phyloP scores from a whole-genome alignment of 2,329 filamentous ascomycete genomes.

The Elsinoe fawcettii region DNA sequence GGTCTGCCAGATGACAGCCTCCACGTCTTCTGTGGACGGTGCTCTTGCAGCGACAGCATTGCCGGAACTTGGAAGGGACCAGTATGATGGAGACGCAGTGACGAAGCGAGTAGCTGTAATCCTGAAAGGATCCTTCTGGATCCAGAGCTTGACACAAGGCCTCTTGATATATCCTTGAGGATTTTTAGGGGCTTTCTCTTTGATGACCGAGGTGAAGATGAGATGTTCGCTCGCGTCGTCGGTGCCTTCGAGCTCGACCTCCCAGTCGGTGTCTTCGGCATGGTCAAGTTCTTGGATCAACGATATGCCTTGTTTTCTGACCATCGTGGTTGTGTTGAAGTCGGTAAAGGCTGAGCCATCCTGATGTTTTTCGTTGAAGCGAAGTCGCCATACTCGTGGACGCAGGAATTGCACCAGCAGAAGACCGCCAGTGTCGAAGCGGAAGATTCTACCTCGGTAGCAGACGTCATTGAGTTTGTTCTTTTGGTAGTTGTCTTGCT shows the following conservation, averaged over 20 bases:
- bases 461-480: constrained; percentile 10
- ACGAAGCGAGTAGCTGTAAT: constrained; percentile 11
- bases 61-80: background rate
- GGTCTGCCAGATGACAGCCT: constrained; percentile 15
- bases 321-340: constrained; percentile 1
- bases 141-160: constrained; percentile 7
- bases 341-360: background rate
- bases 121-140: constrained; percentile 7
- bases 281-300: constrained; percentile 9
- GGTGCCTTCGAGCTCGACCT: constrained; percentile 5
- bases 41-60: background rate
- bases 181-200: constrained; percentile 3
- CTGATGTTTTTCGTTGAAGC: constrained; percentile 10
- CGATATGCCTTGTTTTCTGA: background rate
- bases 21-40: constrained; percentile 4
- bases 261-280: constrained; percentile 4
- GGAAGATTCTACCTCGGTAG: constrained; percentile 1
- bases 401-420: constrained; percentile 12
- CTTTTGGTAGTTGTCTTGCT: constrained; percentile 9
- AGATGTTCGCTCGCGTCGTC: constrained; percentile 1
- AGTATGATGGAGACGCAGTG: background rate
- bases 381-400: constrained; percentile 13
- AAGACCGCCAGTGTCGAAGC: constrained; percentile 5
- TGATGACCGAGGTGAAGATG: constrained; percentile 3
- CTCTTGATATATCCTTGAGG: background rate